Evolutionary conservation across 2,329 filamentous ascomycete species (phyloP), one percentile per base, ranked within the genome.

Genomic region (Aspergillus glaucus): DNA sequence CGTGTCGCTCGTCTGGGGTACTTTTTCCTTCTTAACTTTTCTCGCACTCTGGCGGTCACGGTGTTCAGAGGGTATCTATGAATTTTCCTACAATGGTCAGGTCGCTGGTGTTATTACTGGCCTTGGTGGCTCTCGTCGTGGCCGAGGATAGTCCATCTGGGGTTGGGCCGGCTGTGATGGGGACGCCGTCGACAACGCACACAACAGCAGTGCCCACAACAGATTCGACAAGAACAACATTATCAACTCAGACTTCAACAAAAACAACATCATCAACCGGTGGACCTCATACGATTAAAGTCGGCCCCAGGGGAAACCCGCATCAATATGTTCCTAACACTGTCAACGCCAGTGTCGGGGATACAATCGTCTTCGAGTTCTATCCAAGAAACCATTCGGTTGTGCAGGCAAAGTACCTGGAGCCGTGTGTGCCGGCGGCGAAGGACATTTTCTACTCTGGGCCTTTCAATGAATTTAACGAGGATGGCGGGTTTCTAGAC

Each of bases 371-470:
- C 52, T 86, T 81, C 63, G 70, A 76, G 40, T 85, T 86, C 59
- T 84, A 80, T 55, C 81, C 82, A 1, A 72, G 72, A 19, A 82
- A 79, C 45, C 83, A 87, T 59, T 83, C 80, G 3, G 79, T 86
- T n/a, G 79, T 79, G 7, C 75, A 80, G 44, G 78, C 81, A 30
- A 80, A 77, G 44, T 85, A 76, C 55, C 65, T 70, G 2, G 69
- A 71, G n/a, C 81, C 84, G 36, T 87, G 84, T 51, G 77, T 85
- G 40, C 83, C 84, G 0, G 84, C 64, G 2, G 44, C 22, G 3
- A 49, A 43, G 1, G 46, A 45, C 2, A 34, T 61, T 15, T 70
- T 69, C 44, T 63, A 58, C 32, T 69, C 66, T 1, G 65, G 59
- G 1, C 48, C 53, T 1, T 64, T 64, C 14, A 53, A 80, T 50